These are phyloP conservation scores for Paramecium octaurelia DNA, from an alignment of 73 alveolate genomes.

Conservation along the genomic window DNA sequence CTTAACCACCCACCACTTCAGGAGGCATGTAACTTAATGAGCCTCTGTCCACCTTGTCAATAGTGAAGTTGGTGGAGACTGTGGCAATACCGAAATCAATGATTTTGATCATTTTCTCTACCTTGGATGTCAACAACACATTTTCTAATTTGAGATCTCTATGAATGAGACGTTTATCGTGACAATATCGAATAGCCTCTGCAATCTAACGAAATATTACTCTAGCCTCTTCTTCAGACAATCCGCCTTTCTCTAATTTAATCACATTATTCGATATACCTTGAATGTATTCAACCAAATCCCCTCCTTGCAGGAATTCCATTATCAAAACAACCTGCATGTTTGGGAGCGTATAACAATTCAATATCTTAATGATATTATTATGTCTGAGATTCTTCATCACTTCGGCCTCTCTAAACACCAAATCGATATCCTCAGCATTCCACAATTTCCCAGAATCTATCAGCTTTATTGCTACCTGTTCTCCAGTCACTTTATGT, in stretches of 20 bases:
- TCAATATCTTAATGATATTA: constrained; percentile 72
- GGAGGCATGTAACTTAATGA: constrained; percentile 63
- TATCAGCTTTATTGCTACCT: constrained; percentile 94
- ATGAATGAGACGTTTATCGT: constrained; percentile 78
- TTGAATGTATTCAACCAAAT: constrained; percentile 77
- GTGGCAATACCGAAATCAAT: constrained; percentile 95
- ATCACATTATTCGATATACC: not conserved
- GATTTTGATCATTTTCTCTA: constrained; percentile 80
- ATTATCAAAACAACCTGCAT: constrained; percentile 92
- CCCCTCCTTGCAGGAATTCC: constrained; percentile 92
- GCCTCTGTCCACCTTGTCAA: constrained; percentile 49
- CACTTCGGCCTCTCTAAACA: constrained; percentile 63
- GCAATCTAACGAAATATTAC: constrained; percentile 70
- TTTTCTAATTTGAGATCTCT: constrained; percentile 86
- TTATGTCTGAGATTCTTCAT: constrained; percentile 59
- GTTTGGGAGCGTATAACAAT: constrained; percentile 77
- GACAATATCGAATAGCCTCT: constrained; percentile 78
- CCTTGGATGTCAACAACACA: constrained; percentile 77
- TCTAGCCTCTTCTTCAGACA: constrained; percentile 74
- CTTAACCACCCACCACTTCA: constrained; percentile 44
- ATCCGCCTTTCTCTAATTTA: constrained; percentile 68
- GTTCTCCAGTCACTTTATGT: constrained; percentile 90
- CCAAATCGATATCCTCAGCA: constrained; percentile 73
- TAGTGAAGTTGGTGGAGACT: not conserved
- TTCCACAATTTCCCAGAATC: constrained; percentile 60